A percentile compares a stretch with the other conserved stretches of the same genome.
Evolutionary conservation across 202 grass and related monocot species (phyloP).

Genomic region (Setaria italica): DNA sequence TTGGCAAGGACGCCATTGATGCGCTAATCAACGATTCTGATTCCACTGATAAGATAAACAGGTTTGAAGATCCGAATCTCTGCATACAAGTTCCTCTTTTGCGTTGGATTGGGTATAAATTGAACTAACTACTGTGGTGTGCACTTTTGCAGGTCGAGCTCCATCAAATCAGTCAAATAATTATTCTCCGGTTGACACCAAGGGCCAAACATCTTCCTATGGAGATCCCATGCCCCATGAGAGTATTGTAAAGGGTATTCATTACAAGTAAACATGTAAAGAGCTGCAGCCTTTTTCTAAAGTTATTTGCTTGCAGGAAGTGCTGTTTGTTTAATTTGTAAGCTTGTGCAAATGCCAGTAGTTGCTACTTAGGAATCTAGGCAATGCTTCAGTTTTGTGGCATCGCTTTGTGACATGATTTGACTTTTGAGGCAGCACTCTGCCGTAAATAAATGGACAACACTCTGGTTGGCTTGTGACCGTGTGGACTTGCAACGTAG

Average conservation of each 20-base stretch:
- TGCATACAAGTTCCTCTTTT: not conserved
- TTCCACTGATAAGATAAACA: constrained; percentile 62
- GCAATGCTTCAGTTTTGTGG: constrained; percentile 34
- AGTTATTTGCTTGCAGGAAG: constrained; percentile 41
- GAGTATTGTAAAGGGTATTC: constrained; percentile 45
- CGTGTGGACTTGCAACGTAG: not conserved
- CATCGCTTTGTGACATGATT: constrained; percentile 28
- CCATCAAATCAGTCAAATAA: constrained; percentile 48
- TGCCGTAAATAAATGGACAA: constrained; percentile 45
- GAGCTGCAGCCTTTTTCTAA: constrained; percentile 48
- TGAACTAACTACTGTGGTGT: not conserved
- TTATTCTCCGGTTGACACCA: not conserved
- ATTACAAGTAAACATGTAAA: constrained; percentile 51
- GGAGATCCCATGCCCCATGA: not conserved
- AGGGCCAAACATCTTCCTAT: not conserved
- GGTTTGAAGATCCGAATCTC: constrained; percentile 49
- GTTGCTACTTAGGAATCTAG: constrained; percentile 3
- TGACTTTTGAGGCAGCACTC: constrained; percentile 27
- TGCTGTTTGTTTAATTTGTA: constrained; percentile 46
- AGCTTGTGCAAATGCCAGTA: constrained; percentile 19
- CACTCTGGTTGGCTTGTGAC: constrained; percentile 3
- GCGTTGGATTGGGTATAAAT: not conserved
- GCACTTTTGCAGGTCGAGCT: constrained; percentile 45
- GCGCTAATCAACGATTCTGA: constrained; percentile 46
- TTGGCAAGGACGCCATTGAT: constrained; percentile 41